Evolutionary conservation across 805 yeast species (phyloP), one percentile per base, ranked within the genome.

Genomic region (Pichia ethanolica): DNA sequence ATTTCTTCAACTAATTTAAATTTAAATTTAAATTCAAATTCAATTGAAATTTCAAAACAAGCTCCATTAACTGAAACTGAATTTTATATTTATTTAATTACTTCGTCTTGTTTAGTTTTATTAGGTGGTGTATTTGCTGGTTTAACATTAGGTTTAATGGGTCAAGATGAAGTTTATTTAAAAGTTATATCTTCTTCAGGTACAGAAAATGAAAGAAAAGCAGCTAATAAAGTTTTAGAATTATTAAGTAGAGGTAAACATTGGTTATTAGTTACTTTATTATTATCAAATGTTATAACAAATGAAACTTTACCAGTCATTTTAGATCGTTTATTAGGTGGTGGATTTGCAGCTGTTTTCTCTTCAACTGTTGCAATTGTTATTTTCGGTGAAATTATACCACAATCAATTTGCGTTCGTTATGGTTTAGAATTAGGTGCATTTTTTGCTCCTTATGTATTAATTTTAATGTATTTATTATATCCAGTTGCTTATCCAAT

Each of bases 281-380:
- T 91, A 51, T 66, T 90, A 34, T 79, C 89, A 7, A 90, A 90
- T 60, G 97, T 90, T 44, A 87, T 90, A 63, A 90, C 97, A 42
- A 90, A 90, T 65, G 97, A 91, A 66, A 84, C 97, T 2, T 74
- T 91, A 52, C 99, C 99, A 0, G 91, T 91, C 57, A 95, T 91
- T 26, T 74, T 93, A 51, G 98, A 91, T 65, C 76, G 95, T 48
- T 85, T 91, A 58, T 76, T 93, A 12, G 98, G 98, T 44, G 98
- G 98, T 40, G 99, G 99, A 1, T 85, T 96, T 86, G 90, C 93
- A 12, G 99, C 99, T 0, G 96, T 91, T 36, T 87, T 89, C 12
- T 77, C 89, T 11, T 83, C 97, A n/a, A 90, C 99, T 0, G 90
- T 86, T 3, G 79, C 90, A 28, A 91, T 91, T 62, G 97, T 91